Base-by-base conservation (phyloP, 169 alveolate genomes). In the Plasmodium sp. region DNA sequence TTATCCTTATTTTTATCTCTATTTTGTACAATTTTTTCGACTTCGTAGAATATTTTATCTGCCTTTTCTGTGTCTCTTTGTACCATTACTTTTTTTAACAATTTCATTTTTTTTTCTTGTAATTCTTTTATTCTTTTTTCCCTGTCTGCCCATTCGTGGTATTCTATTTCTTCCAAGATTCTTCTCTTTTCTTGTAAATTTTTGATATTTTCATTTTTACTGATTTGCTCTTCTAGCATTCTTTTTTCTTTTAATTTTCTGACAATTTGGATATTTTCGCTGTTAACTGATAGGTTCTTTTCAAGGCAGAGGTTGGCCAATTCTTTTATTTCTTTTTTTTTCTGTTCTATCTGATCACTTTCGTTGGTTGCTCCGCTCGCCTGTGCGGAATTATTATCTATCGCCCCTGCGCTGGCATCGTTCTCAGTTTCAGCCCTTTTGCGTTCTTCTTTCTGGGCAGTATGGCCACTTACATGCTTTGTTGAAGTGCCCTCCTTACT, bases 101-200 rank as follows among this genome's bases (percentile, higher is more conserved):
- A 80, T 56, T 90, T 90, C 94, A 90, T 90, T 90, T 90, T 90
- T 81, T 90, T 90, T 36, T 90, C 94, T 79, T 90, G 94, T 74
- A 90, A 79, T 80, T 90, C 94, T 80, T 90, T 90, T 90, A 90
- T 90, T 90, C 94, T 39, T 62, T 90, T 90, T 90, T 90, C 94
- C 72, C 94, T 90, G 75, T 90, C 94, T 2, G 94, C 94, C 94
- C 94, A 90, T 90, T 90, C 94, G 48, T 90, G 94, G 16, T 79
- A 90, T 62, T 90, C 94, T 22, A 90, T 90, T 79, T 90, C 83
- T 51, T 90, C 94, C 72, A 90, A 39, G 36, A 90, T 90, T 90
- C 81, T 80, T 90, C 94, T 88, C 56, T 80, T 88, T 41, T 88
- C 94, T 34, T 88, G 84, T 79, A 88, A 45, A 48, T 88, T 81